A percentile compares a stretch with the other conserved stretches of the same genome.
Conservation (phyloP, 179 eudicot species). For the Amaranthus tricolor region DNA sequence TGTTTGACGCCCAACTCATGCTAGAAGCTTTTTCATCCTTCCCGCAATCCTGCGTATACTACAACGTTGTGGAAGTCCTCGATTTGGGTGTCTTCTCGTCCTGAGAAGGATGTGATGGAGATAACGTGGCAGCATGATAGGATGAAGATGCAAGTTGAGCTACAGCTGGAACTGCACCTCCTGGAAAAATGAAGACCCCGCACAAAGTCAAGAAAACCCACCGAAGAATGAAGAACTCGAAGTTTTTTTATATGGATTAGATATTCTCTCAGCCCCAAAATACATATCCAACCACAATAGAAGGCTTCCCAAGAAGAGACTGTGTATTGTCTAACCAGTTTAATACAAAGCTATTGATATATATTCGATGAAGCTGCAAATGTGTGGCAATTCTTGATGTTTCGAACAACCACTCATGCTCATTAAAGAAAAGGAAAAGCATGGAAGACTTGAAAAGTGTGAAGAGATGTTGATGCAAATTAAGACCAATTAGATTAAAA, state of each 20-base stretch:
- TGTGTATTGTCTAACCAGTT: neutral
- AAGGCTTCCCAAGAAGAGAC: neutral
- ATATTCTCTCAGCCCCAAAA: neutral
- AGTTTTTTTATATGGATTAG: neutral
- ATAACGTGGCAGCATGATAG: slow-evolving; percentile 54
- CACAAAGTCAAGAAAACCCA: neutral
- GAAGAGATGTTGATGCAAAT: neutral
- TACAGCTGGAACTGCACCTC: slow-evolving; percentile 75
- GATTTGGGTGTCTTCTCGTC: slow-evolving; percentile 43
- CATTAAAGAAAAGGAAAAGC: neutral
- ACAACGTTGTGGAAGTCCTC: slow-evolving; percentile 46
- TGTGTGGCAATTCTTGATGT: neutral
- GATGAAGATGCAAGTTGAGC: slow-evolving; percentile 80
- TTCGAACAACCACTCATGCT: neutral
- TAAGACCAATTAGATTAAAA: neutral
- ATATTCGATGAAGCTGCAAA: neutral
- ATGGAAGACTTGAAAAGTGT: neutral
- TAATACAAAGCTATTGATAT: neutral
- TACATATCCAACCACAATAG: neutral
- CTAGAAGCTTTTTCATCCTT: neutral
- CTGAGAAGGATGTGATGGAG: slow-evolving; percentile 44
- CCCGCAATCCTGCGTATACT: neutral
- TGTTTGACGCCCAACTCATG: neutral
- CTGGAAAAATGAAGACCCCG: slow-evolving; percentile 26
- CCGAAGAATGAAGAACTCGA: neutral